Conservation (phyloP, 345 rosid genomes). For the Syzygium grande region DNA sequence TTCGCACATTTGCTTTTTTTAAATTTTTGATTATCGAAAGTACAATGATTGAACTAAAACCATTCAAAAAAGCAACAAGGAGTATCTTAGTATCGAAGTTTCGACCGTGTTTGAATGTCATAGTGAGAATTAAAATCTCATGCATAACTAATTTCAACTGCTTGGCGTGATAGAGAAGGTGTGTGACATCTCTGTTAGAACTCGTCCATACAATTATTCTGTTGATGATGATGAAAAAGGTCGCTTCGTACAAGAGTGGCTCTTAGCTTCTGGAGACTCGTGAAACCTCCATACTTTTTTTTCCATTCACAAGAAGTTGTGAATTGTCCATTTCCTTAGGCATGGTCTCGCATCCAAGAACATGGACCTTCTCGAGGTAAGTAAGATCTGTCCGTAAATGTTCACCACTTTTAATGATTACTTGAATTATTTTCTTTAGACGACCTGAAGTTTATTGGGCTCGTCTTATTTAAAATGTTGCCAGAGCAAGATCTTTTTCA, state of each 20-base stretch:
- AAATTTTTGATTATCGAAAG: neutral
- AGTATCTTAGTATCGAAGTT: neutral
- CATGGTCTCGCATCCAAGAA: neutral
- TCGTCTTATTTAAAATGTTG: too few relatives aligned
- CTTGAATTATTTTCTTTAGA: too few relatives aligned
- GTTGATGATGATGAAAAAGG: neutral
- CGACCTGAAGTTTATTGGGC: too few relatives aligned
- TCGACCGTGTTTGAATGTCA: neutral
- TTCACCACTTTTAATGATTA: neutral
- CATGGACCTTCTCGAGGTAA: neutral
- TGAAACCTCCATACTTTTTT: neutral
- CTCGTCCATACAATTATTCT: neutral
- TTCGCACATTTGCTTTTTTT: fast-evolving
- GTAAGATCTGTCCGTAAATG: neutral
- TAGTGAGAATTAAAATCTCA: neutral
- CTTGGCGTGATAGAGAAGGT: neutral
- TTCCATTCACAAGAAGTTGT: neutral
- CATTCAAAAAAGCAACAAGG: neutral
- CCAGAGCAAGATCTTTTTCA: too few relatives aligned
- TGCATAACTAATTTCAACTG: neutral
- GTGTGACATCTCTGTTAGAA: neutral
- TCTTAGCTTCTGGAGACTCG: neutral
- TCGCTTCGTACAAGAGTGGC: neutral
- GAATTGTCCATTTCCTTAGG: neutral
- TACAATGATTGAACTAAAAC: neutral